phyloP scores from a whole-genome alignment of 2,329 filamentous ascomycete genomes.

The Alternaria arbusti region DNA sequence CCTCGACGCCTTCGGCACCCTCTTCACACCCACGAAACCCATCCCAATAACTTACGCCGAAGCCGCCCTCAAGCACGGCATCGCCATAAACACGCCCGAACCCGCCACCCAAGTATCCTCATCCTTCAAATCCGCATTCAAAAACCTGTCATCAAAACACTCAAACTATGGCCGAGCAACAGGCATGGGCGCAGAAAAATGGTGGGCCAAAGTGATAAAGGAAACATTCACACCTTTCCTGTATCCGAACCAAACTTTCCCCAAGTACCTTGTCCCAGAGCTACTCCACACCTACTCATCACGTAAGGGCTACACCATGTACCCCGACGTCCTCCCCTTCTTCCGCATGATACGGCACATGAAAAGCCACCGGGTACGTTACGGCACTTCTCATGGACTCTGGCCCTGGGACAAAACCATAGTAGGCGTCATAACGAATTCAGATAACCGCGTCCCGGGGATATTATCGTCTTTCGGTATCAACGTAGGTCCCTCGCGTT shows the following conservation, averaged over 20 bases:
- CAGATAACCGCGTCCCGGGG: constrained; percentile 64
- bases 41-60: constrained; percentile 62
- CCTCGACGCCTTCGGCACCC: constrained; percentile 70
- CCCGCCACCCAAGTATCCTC: constrained; percentile 32
- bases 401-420: constrained; percentile 53
- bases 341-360: constrained; percentile 50
- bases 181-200: constrained; percentile 59
- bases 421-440: constrained; percentile 68
- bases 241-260: constrained; percentile 45
- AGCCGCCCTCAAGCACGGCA: constrained; percentile 59
- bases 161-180: constrained; percentile 66
- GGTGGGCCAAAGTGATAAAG: constrained; percentile 68
- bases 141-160: constrained; percentile 51
- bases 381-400: not conserved
- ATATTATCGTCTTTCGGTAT: constrained; percentile 63
- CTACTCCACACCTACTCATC: constrained; percentile 63
- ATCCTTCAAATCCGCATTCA: constrained; percentile 54
- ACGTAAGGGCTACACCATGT: constrained; percentile 59
- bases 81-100: constrained; percentile 51
- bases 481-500: constrained; percentile 44
- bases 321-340: constrained; percentile 54
- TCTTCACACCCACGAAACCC: constrained; percentile 61
- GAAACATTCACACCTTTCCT: constrained; percentile 52
- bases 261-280: constrained; percentile 54
- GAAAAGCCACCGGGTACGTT: not conserved